phyloP scores from a whole-genome alignment of 2,329 filamentous ascomycete genomes.

The Corynespora cassiicola region DNA sequence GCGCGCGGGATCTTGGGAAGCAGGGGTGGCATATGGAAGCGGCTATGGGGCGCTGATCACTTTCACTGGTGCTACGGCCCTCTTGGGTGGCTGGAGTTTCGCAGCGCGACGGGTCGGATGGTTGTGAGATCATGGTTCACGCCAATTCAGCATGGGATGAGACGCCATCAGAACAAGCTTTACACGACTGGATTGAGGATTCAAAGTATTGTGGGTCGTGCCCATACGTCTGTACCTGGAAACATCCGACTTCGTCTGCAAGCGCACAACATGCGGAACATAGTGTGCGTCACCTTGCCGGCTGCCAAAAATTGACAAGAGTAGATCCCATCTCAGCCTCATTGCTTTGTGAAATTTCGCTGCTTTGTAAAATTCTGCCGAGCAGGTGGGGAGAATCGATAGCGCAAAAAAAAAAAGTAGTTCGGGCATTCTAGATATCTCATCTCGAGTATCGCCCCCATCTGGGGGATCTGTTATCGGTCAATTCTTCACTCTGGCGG shows the following conservation, averaged over 20 bases:
- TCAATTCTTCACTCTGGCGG: too few relatives aligned
- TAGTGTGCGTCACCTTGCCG: not conserved
- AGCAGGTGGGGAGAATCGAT: too few relatives aligned
- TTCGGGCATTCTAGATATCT: too few relatives aligned
- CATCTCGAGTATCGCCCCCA: too few relatives aligned
- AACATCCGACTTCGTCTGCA: not conserved
- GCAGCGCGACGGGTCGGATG: conserved; percentile 38
- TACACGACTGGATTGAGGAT: too few relatives aligned
- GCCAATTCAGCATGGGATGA: not conserved
- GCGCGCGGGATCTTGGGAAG: conserved; percentile 42
- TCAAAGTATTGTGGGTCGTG: too few relatives aligned
- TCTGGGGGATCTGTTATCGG: too few relatives aligned
- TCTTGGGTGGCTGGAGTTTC: conserved; percentile 37
- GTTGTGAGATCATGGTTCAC: conserved; percentile 23
- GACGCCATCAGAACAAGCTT: too few relatives aligned
- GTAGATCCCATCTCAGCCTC: too few relatives aligned
- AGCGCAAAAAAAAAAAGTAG: too few relatives aligned
- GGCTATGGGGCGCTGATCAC: conserved; percentile 51
- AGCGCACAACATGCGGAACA: not conserved
- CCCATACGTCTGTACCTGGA: not conserved
- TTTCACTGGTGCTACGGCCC: conserved; percentile 50
- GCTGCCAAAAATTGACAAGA: not conserved
- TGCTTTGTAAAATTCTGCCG: too few relatives aligned
- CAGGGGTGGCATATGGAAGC: conserved; percentile 49
- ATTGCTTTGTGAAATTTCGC: too few relatives aligned